Evolutionary conservation across 768 basidiomycete genomes (phyloP), one percentile per base, ranked within the genome.

Genomic region (Termitomyces eurrhizus): DNA sequence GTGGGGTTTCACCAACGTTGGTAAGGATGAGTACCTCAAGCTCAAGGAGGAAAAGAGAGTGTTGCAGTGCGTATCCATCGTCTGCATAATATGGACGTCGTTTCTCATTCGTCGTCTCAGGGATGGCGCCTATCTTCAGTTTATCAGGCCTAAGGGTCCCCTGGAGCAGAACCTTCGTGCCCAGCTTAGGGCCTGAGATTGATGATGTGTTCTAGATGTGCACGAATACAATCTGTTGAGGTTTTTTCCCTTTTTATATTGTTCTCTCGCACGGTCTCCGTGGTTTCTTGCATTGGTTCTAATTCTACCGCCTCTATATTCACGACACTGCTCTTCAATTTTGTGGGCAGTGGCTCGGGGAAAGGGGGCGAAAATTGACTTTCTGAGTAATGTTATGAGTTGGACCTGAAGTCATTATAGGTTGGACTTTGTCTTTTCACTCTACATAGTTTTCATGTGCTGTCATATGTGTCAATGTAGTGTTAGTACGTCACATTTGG

Each of bases 1-100:
- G 85, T 98, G 97, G 95, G 95, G 95, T 62, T 98, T 99, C 81
- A 99, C 97, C 45, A 90, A 90, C 68, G 94, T 98, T 61, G 85
- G 87, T 73, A 88, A 93, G 75, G 88, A 85, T 67, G 94, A 95
- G 51, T 98, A 97, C 75, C 68, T 83, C 71, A 87, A 86, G 77
- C 81, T 95, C 67, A 95, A 96, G 84, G 86, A 87, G 70, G 89
- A 93, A 46, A 94, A 94, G 83, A 84, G 85, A 74, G 92, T 96
- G 68, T 73, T 95, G 68, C 89, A 90, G 92, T 93, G 67, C 63
- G 91, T 90, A 35, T 59, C 7, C 13, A 56, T 42, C 56, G 45
- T 58, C 2, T 62, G 61, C 56, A 36, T 54, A 13, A 56, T 12
- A 21, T 48, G 21, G 41, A 50, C 29, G 45, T 68, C 33, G 62